Base-by-base conservation (phyloP, 139 green algal genomes). In the Micractinium conductrix region DNA sequence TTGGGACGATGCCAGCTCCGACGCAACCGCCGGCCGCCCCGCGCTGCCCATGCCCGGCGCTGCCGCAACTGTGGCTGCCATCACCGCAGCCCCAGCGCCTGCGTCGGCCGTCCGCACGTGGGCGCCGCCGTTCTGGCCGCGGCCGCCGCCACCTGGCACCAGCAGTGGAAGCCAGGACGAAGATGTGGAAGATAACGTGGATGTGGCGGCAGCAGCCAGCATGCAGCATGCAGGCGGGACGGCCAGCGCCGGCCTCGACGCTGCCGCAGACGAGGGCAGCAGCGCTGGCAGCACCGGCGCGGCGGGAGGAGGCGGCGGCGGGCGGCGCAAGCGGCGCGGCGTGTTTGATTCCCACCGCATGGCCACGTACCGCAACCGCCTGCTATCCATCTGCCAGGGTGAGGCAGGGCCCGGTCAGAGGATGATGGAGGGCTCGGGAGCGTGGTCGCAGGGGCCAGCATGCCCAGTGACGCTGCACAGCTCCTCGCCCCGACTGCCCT, bases 291-390 rank as follows among this genome's bases (percentile, higher is more conserved):
- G 17, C 17, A 33, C 6, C 40, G 70, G 26, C 4, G 43, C 37
- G 53, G 58, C 37, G 6, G 75, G 6, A 19, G 53, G 37, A 48
- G 58, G 12, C 22, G 53, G 22, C 22, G 75, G 44, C 16, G 35
- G 44, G 76, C 17, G 38, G 74, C 74, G 42, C 33, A 38, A 42
- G 76, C 38, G 58, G 26, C 40, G 42, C 40, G 33, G 76, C 24
- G 40, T 86, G 35, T 89, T 89, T 62, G 43, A 60, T 2, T 30
- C 75, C 6, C 85, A 89, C 55, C 74, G 85, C 67, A 89, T 89
- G 85, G 43, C 76, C 37, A 83, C 68, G 0, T 81, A 89, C 42
- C 78, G 85, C 37, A 30, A 30, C 30, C 72, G 85, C n/a, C 50
- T 89, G 48, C 67, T 86, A 37, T 38, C 8, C 68, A 89, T 89